Evolutionary conservation across 1,139 yeast species (phyloP).

Genomic region (Spencermartinsiella ligniputridi): DNA sequence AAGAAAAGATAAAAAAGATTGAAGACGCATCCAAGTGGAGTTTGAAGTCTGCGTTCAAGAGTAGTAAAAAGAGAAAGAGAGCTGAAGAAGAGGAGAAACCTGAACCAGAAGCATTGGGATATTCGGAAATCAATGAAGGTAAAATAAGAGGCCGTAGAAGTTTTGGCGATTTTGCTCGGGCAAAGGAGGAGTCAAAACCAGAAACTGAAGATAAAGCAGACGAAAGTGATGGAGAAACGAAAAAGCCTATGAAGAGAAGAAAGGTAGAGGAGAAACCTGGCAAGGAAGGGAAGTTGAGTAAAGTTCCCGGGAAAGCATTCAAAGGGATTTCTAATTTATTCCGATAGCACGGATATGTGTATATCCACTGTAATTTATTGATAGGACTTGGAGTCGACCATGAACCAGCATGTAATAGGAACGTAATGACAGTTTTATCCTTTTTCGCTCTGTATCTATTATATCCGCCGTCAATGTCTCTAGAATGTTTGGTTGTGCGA

Average conservation of each 20-base stretch:
- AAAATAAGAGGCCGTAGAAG: background rate
- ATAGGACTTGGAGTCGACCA: too few relatives aligned
- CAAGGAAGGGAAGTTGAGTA: background rate
- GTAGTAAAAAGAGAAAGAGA: background rate
- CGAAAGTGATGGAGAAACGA: background rate
- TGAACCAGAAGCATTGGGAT: background rate
- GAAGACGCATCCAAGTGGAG: conserved; percentile 63
- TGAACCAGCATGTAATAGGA: too few relatives aligned
- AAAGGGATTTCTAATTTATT: background rate
- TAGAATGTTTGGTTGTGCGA: background rate
- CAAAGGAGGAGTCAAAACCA: conserved; percentile 3
- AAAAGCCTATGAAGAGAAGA: background rate
- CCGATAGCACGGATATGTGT: background rate
- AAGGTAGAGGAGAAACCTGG: conserved; percentile 3
- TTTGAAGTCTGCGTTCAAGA: conserved; percentile 21
- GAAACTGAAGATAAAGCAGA: background rate
- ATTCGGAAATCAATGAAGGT: conserved; percentile 3
- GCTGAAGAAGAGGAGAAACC: conserved; percentile 18
- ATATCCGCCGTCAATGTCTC: too few relatives aligned
- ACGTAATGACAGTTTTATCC: too few relatives aligned
- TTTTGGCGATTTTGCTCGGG: background rate
- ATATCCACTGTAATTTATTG: too few relatives aligned
- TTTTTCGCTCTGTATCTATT: too few relatives aligned
- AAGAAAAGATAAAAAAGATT: conserved; percentile 25
- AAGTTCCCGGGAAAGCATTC: background rate